Conservation (phyloP, 306 rosid genomes). For the Herpetospermum pedunculosum region DNA sequence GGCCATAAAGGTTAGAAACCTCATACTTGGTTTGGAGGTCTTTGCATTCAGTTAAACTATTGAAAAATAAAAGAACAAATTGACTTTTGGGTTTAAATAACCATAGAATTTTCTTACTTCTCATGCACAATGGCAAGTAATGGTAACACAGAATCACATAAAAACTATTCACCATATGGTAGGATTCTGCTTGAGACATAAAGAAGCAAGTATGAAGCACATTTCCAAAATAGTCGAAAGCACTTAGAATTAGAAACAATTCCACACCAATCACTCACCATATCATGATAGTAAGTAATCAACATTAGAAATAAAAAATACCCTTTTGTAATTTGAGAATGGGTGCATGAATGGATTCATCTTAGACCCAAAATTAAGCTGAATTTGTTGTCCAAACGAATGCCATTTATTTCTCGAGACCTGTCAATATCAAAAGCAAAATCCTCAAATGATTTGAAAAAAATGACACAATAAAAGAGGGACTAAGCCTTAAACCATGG, state of each 20-base stretch:
- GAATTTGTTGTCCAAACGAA: slow-evolving; percentile 15
- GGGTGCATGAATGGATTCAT: slow-evolving; percentile 19
- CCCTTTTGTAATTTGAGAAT: slow-evolving; percentile 28
- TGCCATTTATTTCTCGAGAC: slow-evolving; percentile 19
- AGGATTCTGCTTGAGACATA: not conserved
- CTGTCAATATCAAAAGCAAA: slow-evolving; percentile 19
- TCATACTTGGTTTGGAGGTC: not conserved
- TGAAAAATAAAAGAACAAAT: not conserved
- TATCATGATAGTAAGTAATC: not conserved
- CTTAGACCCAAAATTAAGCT: slow-evolving; percentile 21
- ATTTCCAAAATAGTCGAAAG: not conserved
- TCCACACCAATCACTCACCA: not conserved
- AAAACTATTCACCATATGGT: not conserved
- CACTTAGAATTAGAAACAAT: not conserved
- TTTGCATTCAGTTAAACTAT: not conserved
- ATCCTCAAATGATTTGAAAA: not conserved
- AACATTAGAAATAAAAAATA: slow-evolving; percentile 15
- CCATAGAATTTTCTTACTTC: not conserved
- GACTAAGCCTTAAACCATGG: not conserved
- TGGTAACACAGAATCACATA: not conserved
- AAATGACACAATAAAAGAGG: not conserved
- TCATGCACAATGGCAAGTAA: not conserved
- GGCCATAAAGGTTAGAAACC: not conserved
- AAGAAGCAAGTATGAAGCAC: not conserved
- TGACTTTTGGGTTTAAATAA: not conserved